Base-by-base conservation (phyloP, 164 flowering plant species). In the Euptelea pleiosperma region DNA sequence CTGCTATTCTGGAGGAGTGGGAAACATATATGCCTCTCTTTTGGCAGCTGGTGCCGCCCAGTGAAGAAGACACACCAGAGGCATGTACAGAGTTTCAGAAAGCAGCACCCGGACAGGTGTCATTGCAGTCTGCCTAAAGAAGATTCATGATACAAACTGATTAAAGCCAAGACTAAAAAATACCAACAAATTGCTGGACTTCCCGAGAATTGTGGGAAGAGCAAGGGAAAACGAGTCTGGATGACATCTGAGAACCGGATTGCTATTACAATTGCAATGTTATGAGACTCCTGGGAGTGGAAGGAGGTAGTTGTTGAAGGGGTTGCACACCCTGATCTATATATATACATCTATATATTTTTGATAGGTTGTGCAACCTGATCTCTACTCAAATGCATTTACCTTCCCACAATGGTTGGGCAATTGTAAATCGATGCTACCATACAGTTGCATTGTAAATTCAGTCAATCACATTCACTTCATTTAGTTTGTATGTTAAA, bases 21-120 rank as follows among this genome's bases (percentile, higher is more conserved):
- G 99, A 91, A 41, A 77, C 47, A 55, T 91, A 90, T 69, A 72
- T 91, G 59, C 80, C 95, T 7, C 84, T 85, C 51, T 90, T 94
- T 66, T 94, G 97, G 97, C 99, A 94, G 72, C 69, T 94, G 52
- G 97, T 93, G 57, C 99, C 99, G 3, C 97, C 99, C 1, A 94
- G 99, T 73, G 99, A 94, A 69, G 99, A 94, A 84, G 99, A 94
- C 82, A 93, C 97, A 3, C 97, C 97, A 0, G 99, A 94, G 76
- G 99, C 99, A 37, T 68, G 79, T 76, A 81, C 79, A 1, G 88
- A 80, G 11, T 86, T 66, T 52, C 85, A 77, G 51, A 66, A 49
- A 69, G 60, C 70, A 41, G 41, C 73, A 39, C 55, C 84, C 22
- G 85, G 67, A 1, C 65, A 74, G 70, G 86, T 87, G 59, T 80